Evolutionary conservation across 805 yeast genomes (phyloP), one percentile per base, ranked within the genome.

Genomic region (Ogataea thermomethanolica): DNA sequence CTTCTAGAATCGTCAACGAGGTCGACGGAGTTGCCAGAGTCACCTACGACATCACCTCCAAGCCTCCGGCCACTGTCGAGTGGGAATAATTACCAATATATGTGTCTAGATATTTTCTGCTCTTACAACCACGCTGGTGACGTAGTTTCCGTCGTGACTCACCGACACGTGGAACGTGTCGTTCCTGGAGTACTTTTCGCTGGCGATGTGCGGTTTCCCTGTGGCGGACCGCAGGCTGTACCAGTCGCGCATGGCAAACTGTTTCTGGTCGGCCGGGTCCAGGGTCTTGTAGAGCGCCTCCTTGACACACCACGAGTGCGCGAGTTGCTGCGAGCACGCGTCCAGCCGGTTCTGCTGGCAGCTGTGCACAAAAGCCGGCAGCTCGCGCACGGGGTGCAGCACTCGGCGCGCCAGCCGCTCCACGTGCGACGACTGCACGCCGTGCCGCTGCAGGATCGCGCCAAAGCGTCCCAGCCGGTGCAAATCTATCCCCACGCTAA

Each of bases 31-130:
- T 93, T 59, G 97, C 99, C 42, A 84, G 99, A 70, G 99, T 93
- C 48, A 93, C 96, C 41, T 93, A 93, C 68, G 99, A 93, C 67
- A 90, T 93, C 65, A 93, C 99, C 46, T 89, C 97, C 46, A 93
- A 93, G 73, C 99, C 99, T 43, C 99, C 99, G 48, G 99, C 99
- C 46, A 93, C 99, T 46, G 99, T 93, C 54, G 99, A 93, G 68
- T 93, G 98, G 99, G 99, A 93, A 72, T 91, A 82, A 58, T 43
- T 17, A n/a, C 9, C 20, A 25, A 27, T 32, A 8, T 15, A 20
- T 14, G 29, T 56, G 25, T 24, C 22, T 17, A 22, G 11, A 10
- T 25, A 23, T 12, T 21, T 25, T 25, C 17, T n/a, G 24, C 33
- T 59, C 66, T 35, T 13, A 63, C 22, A 17, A 81, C 85, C 9